Conservation (phyloP, 805 yeast species). For the Ogataea ganodermae region DNA sequence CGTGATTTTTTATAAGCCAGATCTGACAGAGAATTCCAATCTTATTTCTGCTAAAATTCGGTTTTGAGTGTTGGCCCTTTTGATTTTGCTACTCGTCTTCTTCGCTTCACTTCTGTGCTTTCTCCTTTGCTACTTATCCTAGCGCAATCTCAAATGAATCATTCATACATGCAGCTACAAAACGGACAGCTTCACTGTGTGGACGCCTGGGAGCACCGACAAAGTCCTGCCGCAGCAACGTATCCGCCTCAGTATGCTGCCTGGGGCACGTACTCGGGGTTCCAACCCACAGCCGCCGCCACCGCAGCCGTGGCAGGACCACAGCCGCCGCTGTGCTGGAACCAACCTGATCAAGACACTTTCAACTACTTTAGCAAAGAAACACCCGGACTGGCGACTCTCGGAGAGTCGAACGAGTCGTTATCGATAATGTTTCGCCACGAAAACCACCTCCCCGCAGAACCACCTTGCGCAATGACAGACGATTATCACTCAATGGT, state of each 20-base stretch:
- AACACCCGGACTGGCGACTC: neutral
- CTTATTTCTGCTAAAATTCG: no score
- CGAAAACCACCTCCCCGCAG: neutral
- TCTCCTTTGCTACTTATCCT: neutral
- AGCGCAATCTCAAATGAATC: neutral
- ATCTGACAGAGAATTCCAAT: no score
- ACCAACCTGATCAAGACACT: neutral
- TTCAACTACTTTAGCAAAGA: neutral
- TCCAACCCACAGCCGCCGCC: neutral
- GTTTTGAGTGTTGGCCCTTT: no score
- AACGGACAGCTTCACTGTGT: neutral
- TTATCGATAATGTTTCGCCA: neutral
- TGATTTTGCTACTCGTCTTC: no score
- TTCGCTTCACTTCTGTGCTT: no score
- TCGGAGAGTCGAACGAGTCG: neutral
- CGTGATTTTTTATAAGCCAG: no score
- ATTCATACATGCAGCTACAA: neutral
- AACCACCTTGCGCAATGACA: neutral
- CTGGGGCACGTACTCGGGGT: neutral
- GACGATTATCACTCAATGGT: neutral
- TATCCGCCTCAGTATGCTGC: neutral
- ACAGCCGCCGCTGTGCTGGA: neutral
- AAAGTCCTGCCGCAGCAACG: neutral
- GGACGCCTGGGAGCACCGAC: neutral
- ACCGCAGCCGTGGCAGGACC: neutral